A percentile compares a stretch with the other conserved stretches of the same genome.
Evolutionary conservation across 129 eudicot genomes (phyloP).

Genomic region (Tagetes erecta): DNA sequence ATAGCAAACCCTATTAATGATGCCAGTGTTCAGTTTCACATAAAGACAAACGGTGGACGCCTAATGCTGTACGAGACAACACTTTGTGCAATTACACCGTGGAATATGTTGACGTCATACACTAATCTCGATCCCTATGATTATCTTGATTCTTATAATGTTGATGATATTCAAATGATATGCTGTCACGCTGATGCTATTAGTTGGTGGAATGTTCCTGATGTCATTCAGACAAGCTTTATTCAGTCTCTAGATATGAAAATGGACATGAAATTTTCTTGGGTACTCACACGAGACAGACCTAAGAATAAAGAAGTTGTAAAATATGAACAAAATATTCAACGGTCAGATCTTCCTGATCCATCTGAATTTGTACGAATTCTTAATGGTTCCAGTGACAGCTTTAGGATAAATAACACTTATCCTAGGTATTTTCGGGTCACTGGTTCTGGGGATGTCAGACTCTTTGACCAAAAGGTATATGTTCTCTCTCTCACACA

Average conservation of each 20-base stretch:
- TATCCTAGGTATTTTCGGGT: conserved; percentile 83
- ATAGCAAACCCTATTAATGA: conserved; percentile 94
- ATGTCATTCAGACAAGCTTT: conserved; percentile 63
- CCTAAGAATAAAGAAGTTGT: conserved; percentile 96
- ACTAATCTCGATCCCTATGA: conserved; percentile 66
- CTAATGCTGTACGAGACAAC: conserved; percentile 76
- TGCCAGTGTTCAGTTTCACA: conserved; percentile 86
- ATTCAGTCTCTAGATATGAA: conserved; percentile 50
- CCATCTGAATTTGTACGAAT: conserved; percentile 69
- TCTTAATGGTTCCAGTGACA: conserved; percentile 64
- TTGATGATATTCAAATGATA: conserved; percentile 77
- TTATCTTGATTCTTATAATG: conserved; percentile 68
- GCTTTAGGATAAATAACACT: conserved; percentile 75
- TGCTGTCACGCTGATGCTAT: conserved; percentile 97
- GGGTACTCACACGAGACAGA: conserved; percentile 86
- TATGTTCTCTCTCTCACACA: conserved; percentile 3
- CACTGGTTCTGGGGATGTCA: conserved; percentile 98
- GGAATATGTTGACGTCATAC: conserved; percentile 47
- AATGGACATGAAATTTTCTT: conserved; percentile 73
- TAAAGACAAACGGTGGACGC: conserved; percentile 76
- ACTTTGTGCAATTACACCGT: conserved; percentile 68
- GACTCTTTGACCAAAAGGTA: conserved; percentile 84
- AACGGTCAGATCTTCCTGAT: conserved; percentile 56
- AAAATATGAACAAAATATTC: conserved; percentile 62
- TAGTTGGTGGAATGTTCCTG: conserved; percentile 87